phyloP scores from a whole-genome alignment of 2,329 filamentous ascomycete species.

The Aspergillus alliaceus region DNA sequence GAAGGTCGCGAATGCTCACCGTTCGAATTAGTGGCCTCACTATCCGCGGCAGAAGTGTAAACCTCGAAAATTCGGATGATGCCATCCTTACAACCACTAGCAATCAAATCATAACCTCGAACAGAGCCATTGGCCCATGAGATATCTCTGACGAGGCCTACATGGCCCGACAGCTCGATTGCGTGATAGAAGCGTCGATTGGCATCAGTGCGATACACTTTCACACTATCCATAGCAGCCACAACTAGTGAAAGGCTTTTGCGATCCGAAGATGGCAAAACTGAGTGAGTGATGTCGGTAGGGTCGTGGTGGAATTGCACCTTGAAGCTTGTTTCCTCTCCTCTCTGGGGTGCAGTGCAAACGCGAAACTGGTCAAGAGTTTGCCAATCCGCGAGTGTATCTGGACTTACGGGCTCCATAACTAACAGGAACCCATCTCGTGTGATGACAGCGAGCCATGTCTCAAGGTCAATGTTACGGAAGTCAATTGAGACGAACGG shows the following conservation, averaged over 20 bases:
- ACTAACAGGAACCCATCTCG: slow-evolving; percentile 77
- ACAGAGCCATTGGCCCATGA: slow-evolving; percentile 93
- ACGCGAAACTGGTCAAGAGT: slow-evolving; percentile 75
- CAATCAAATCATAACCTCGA: slow-evolving; percentile 83
- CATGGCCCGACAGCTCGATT: slow-evolving; percentile 71
- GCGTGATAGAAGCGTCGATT: slow-evolving; percentile 82
- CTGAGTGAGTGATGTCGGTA: slow-evolving; percentile 67
- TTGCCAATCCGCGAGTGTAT: slow-evolving; percentile 74
- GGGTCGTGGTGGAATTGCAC: slow-evolving; percentile 87
- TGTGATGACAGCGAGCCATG: slow-evolving; percentile 80
- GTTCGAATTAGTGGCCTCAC: slow-evolving; percentile 26
- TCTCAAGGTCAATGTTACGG: slow-evolving; percentile 79
- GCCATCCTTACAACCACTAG: slow-evolving; percentile 90
- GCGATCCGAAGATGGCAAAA: slow-evolving; percentile 76
- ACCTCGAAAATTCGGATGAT: slow-evolving; percentile 81
- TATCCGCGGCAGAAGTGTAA: slow-evolving; percentile 34
- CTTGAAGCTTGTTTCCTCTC: slow-evolving; percentile 83
- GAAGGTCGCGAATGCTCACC: slow-evolving; percentile 28
- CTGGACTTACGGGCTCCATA: slow-evolving; percentile 81
- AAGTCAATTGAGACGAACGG: slow-evolving; percentile 79
- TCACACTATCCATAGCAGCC: slow-evolving; percentile 79
- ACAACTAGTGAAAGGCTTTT: slow-evolving; percentile 81
- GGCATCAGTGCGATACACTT: slow-evolving; percentile 75
- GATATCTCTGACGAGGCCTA: slow-evolving; percentile 78
- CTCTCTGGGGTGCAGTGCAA: slow-evolving; percentile 67